phyloP scores from a whole-genome alignment of 441 rosid genomes.

The Caryocar brasiliense region DNA sequence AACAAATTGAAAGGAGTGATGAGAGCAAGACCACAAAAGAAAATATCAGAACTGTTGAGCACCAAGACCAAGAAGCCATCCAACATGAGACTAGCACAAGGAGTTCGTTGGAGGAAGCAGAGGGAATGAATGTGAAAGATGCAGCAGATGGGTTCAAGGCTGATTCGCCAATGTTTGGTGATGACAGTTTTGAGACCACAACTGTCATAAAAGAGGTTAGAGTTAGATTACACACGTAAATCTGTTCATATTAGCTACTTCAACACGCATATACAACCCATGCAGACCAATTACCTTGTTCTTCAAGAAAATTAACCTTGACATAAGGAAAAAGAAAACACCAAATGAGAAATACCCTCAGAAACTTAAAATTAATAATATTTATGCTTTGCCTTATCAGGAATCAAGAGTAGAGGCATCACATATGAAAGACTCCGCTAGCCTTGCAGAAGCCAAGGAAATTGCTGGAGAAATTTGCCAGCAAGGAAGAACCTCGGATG shows the following conservation, averaged over 20 bases:
- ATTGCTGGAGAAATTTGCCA: constrained; percentile 17
- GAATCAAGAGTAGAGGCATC: constrained; percentile 16
- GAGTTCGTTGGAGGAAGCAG: constrained; percentile 11
- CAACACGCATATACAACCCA: no score
- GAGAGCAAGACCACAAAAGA: constrained; percentile 13
- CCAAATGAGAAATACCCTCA: not conserved
- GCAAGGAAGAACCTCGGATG: constrained; percentile 14
- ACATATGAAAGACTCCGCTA: constrained; percentile 15
- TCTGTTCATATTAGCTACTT: no score
- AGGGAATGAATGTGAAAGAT: constrained; percentile 9
- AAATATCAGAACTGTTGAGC: constrained; percentile 10
- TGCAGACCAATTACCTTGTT: not conserved
- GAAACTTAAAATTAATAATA: constrained; percentile 5
- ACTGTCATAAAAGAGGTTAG: constrained; percentile 32
- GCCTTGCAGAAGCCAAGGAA: constrained; percentile 12
- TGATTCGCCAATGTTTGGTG: constrained; percentile 13
- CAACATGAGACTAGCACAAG: constrained; percentile 17
- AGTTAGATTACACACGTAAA: not conserved
- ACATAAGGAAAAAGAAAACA: not conserved
- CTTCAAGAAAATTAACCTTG: not conserved
- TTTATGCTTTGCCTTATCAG: constrained; percentile 16
- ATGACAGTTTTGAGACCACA: constrained; percentile 16
- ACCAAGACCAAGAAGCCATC: constrained; percentile 11
- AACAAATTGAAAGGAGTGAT: constrained; percentile 10
- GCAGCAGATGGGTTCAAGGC: constrained; percentile 2